Evolutionary conservation across 202 grass and related monocot genomes (phyloP).

Genomic region (Thinopyrum obtusiflorum): DNA sequence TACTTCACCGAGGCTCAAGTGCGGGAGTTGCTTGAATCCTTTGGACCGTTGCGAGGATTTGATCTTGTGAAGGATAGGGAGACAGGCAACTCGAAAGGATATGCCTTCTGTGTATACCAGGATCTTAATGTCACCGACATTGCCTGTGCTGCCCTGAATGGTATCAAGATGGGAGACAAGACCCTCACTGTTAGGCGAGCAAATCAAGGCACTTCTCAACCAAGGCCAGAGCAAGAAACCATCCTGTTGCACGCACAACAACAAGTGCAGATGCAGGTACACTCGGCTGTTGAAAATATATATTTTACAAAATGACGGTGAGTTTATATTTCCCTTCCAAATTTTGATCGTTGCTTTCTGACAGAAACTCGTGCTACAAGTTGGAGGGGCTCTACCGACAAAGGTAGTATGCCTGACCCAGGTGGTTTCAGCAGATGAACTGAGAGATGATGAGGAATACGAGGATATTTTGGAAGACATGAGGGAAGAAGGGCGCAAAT

Average conservation of each 20-base stretch:
- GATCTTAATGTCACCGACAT: conserved; percentile 89
- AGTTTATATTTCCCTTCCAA: background rate
- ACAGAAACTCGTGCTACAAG: conserved; percentile 82
- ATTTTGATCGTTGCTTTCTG: conserved; percentile 10
- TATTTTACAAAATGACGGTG: background rate
- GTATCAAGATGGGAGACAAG: conserved; percentile 99
- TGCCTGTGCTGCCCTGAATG: conserved; percentile 96
- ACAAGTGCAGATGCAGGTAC: conserved; percentile 89
- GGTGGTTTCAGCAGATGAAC: conserved; percentile 73
- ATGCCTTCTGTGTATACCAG: conserved; percentile 96
- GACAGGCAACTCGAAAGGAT: conserved; percentile 97
- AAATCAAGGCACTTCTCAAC: conserved; percentile 80
- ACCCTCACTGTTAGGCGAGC: conserved; percentile 92
- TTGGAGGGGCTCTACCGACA: conserved; percentile 71
- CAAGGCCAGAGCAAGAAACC: conserved; percentile 88
- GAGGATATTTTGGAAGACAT: conserved; percentile 96
- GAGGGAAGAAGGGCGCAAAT: conserved; percentile 89
- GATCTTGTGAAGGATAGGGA: conserved; percentile 98
- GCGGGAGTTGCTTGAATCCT: conserved; percentile 87
- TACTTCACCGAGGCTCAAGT: conserved; percentile 98
- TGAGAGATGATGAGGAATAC: conserved; percentile 90
- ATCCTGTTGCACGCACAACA: conserved; percentile 87
- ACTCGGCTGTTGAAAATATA: background rate
- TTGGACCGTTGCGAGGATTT: conserved; percentile 86
- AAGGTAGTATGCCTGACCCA: conserved; percentile 87